Evolutionary conservation across 2,329 filamentous ascomycete genomes (phyloP).

Genomic region (Bipolaris gigantea): DNA sequence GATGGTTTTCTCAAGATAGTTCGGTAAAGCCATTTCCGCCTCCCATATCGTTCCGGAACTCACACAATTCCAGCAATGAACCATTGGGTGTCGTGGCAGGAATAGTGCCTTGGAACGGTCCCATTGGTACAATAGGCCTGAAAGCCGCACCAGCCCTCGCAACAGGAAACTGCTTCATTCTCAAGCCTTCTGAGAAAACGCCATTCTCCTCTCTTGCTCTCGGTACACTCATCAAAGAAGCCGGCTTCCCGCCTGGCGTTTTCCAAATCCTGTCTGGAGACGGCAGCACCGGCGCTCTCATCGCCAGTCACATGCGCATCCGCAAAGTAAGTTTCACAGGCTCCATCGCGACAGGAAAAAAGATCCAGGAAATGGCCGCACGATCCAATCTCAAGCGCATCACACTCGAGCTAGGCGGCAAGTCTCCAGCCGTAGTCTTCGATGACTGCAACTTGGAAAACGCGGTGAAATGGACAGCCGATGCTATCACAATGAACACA

Average conservation of each 20-base stretch:
- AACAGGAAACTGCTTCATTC: slow-evolving; percentile 43
- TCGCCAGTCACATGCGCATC: slow-evolving; percentile 46
- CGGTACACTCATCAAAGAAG: slow-evolving; percentile 40
- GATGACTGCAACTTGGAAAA: slow-evolving; percentile 51
- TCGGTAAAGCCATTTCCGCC: slow-evolving; percentile 14
- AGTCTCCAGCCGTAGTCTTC: slow-evolving; percentile 50
- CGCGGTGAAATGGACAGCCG: slow-evolving; percentile 41
- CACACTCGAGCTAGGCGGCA: slow-evolving; percentile 51
- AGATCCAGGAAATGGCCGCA: slow-evolving; percentile 47
- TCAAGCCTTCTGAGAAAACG: slow-evolving; percentile 44
- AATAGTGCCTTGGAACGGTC: slow-evolving; percentile 50
- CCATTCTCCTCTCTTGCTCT: slow-evolving; percentile 40
- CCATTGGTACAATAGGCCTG: slow-evolving; percentile 44
- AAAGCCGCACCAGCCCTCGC: slow-evolving; percentile 43
- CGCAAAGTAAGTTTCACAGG: slow-evolving; percentile 50
- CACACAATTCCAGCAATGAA: slow-evolving; percentile 33
- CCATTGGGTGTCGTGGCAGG: slow-evolving; percentile 49
- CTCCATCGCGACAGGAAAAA: slow-evolving; percentile 42
- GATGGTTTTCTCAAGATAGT: slow-evolving; percentile 51
- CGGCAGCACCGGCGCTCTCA: slow-evolving; percentile 43
- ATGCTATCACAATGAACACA: slow-evolving; percentile 43
- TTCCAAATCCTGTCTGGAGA: slow-evolving; percentile 46
- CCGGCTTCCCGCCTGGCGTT: slow-evolving; percentile 47
- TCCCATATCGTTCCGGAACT: background rate
- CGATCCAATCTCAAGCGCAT: slow-evolving; percentile 49